Percentiles rank a stretch among this genome's conserved stretches.
Evolutionary conservation across 192 early-diverging fungal species (phyloP).

Genomic region (Rhizoclosmatium sp.): DNA sequence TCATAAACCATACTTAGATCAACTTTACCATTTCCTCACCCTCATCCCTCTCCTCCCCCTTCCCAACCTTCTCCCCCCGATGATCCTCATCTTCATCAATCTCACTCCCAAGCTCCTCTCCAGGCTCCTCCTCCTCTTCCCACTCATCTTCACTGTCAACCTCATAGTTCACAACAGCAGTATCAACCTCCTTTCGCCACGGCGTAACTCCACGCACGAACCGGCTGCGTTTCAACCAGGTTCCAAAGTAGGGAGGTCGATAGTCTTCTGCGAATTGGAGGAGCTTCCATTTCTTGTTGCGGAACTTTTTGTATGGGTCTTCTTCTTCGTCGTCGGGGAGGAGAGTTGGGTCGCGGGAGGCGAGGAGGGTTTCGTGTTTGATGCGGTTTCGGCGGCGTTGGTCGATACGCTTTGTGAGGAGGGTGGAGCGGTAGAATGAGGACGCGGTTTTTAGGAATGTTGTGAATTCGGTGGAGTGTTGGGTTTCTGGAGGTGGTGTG

Average conservation of each 20-base stretch:
- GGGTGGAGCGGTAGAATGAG: neutral
- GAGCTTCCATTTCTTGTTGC: constrained; percentile 61
- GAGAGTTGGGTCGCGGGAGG: neutral
- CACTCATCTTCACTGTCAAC: constrained; percentile 91
- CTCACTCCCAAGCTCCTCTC: constrained; percentile 82
- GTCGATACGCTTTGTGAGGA: neutral
- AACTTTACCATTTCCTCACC: constrained; percentile 60
- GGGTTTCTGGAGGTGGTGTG: neutral
- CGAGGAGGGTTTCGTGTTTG: neutral
- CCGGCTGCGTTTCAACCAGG: constrained; percentile 73
- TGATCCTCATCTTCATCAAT: constrained; percentile 76
- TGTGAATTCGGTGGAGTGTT: neutral
- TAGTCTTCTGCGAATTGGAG: constrained; percentile 76
- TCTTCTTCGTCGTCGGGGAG: neutral
- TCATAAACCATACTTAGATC: no score
- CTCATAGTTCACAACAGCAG: constrained; percentile 75
- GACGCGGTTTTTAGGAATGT: constrained; percentile 8
- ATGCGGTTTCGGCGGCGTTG: neutral
- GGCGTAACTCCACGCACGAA: constrained; percentile 65
- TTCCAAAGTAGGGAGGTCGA: constrained; percentile 83
- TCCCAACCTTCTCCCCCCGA: neutral
- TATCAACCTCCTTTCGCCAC: constrained; percentile 65
- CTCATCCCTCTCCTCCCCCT: constrained; percentile 58
- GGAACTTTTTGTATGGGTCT: constrained; percentile 1
- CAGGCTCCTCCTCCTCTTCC: constrained; percentile 84